Evolutionary conservation across 2,329 filamentous ascomycete genomes (phyloP).

Genomic region (Arthrobotrys sinensis): DNA sequence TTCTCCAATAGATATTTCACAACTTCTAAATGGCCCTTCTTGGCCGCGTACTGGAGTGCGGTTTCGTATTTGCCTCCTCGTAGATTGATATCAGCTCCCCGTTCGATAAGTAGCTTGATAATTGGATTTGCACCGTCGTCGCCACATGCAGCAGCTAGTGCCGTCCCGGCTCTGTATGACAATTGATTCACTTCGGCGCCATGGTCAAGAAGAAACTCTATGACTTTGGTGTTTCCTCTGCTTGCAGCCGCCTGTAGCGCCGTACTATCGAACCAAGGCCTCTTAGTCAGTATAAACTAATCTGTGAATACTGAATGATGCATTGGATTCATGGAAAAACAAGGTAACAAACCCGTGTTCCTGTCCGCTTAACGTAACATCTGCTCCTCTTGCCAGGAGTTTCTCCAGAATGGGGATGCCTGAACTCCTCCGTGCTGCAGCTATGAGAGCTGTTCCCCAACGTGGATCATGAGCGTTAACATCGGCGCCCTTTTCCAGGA

Average conservation of each 20-base stretch:
- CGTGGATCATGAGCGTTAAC: constrained; percentile 25
- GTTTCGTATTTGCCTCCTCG: constrained; percentile 28
- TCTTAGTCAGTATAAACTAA: constrained; percentile 1
- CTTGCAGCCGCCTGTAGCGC: constrained; percentile 15
- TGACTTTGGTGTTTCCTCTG: not conserved
- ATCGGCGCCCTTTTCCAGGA: constrained; percentile 32
- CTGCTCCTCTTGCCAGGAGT: constrained; percentile 31
- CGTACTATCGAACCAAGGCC: constrained; percentile 5
- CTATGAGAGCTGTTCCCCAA: constrained; percentile 26
- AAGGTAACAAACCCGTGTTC: constrained; percentile 28
- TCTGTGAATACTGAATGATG: not conserved
- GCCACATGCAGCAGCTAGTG: constrained; percentile 23
- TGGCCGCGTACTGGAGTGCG: constrained; percentile 19
- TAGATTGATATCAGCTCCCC: constrained; percentile 40
- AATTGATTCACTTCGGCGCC: constrained; percentile 23
- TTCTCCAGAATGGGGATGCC: constrained; percentile 18
- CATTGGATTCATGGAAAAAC: not conserved
- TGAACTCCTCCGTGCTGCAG: not conserved
- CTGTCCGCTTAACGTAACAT: constrained; percentile 11
- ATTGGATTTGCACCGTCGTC: constrained; percentile 12
- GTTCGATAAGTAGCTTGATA: constrained; percentile 32
- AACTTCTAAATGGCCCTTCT: constrained; percentile 26
- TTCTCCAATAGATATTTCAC: constrained; percentile 24
- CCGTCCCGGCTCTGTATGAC: not conserved
- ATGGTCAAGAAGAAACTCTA: constrained; percentile 34